Evolutionary conservation across 768 basidiomycete genomes (phyloP), one percentile per base, ranked within the genome.

Genomic region (Rhodosporidiobolus odoratus): DNA sequence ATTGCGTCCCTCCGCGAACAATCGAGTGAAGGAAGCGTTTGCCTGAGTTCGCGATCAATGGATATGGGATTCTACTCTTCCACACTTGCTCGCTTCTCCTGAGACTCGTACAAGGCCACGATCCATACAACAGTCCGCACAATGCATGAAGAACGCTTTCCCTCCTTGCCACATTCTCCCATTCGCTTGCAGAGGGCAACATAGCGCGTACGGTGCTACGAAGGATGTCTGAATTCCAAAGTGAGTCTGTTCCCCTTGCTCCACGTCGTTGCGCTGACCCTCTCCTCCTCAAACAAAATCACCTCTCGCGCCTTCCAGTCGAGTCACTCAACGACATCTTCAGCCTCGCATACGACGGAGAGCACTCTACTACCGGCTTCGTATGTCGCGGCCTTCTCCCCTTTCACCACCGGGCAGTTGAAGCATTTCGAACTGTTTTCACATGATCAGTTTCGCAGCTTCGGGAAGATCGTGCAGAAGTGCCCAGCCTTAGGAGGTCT

Each of bases 301-400:
- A 19, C 40, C 59, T 60, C 45, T 60, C 59, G 23, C 13, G 17
- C n/a, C 59, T 60, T 12, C 59, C 59, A 19, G 40, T 41, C 12
- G 59, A 45, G 30, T 34, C 45, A 17, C 59, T 60, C 59, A 19
- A 25, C n/a, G 9, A 21, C n/a, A 45, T 60, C 40, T 60, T 60
- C 40, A 34, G 30, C n/a, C 59, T 60, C 9, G 59, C 59, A 4
- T 30, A 43, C 59, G 40, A 60, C 5, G 30, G 15, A 3, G 21
- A 43, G 9, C 40, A 9, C 4, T 3, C 40, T 4, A 6, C 35
- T 13, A 13, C 32, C 4, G 59, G 30, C 13, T n/a, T 41, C 19
- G 40, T 60, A 16, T 60, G 40, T 5, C 35, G 59, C 52, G 27
- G 27, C 21, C 52, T 53, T 12, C 52, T 27, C 27, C 27, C 4